Base-by-base conservation (phyloP, 805 yeast species). In the Candida germanica region DNA sequence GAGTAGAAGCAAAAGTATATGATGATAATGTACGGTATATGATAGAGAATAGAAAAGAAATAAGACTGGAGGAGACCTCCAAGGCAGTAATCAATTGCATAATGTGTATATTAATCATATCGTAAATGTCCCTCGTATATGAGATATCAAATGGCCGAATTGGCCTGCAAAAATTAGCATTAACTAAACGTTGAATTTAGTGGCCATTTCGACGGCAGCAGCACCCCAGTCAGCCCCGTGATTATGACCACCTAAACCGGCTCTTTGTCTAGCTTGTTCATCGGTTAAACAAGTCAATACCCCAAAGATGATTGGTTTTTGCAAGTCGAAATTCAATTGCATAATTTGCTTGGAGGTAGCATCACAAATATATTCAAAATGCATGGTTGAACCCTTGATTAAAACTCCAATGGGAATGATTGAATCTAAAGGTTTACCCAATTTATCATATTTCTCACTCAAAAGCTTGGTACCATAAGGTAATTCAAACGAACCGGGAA, bases 161-260 rank as follows among this genome's bases (percentile, higher is more conserved):
- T n/a, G n/a, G n/a, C n/a, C n/a, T n/a, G n/a, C n/a, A n/a, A n/a
- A n/a, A n/a, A n/a, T n/a, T n/a, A n/a, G n/a, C n/a, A n/a, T n/a
- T n/a, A n/a, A n/a, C n/a, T n/a, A n/a, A n/a, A n/a, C n/a, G n/a
- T 34, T 47, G 38, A 65, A 66, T 46, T 67, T 67, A 26, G 58
- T 40, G 8, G 64, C 49, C 98, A 93, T 91, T 68, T 91, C 98
- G 18, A 93, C 96, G 11, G 98, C 98, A 36, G 97, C 96, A 23
- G 94, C 89, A 49, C 95, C 98, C 98, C 98, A 91, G 61, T 93
- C 98, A 54, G 77, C 87, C 46, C 98, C 98, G 55, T 93, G 98
- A 69, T 91, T 91, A 62, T 93, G 98, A 80, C 80, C 76, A 49
- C 79, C 79, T 43, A 91, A 66, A 17, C 98, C 98, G 9, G 98